Evolutionary conservation across 2,329 filamentous ascomycete species (phyloP).

Genomic region (Fusarium multiceps): DNA sequence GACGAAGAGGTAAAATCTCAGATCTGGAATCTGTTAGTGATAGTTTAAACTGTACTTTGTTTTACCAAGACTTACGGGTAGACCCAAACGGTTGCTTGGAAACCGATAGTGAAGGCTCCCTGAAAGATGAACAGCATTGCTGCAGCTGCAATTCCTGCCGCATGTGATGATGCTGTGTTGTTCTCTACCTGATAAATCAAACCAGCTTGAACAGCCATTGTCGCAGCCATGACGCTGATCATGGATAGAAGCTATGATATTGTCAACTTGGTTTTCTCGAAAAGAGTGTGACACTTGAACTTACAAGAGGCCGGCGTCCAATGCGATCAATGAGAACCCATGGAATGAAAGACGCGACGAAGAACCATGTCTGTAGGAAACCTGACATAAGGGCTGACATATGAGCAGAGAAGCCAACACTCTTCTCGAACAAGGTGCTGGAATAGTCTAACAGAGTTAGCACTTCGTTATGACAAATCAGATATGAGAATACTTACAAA

Average conservation of each 20-base stretch:
- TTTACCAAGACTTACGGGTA: slow-evolving; percentile 37
- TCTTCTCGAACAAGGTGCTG: slow-evolving; percentile 59
- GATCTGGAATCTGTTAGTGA: slow-evolving; percentile 33
- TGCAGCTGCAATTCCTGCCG: slow-evolving; percentile 53
- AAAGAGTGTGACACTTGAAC: background rate
- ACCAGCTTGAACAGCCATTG: slow-evolving; percentile 55
- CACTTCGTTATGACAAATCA: rapidly evolving
- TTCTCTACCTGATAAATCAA: slow-evolving; percentile 56
- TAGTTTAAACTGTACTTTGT: too few relatives aligned
- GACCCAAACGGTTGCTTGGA: slow-evolving; percentile 52
- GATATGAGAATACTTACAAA: slow-evolving; percentile 46
- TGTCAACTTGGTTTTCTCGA: background rate
- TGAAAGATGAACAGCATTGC: slow-evolving; percentile 57
- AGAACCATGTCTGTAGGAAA: slow-evolving; percentile 61
- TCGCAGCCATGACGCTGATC: slow-evolving; percentile 54
- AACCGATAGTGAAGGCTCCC: slow-evolving; percentile 55
- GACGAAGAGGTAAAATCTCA: slow-evolving; percentile 48
- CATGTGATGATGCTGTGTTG: slow-evolving; percentile 47
- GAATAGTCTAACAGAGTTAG: slow-evolving; percentile 52
- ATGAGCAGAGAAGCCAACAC: slow-evolving; percentile 55
- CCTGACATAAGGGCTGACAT: slow-evolving; percentile 64
- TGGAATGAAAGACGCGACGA: slow-evolving; percentile 54
- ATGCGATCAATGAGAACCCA: slow-evolving; percentile 38
- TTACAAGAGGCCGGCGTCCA: slow-evolving; percentile 32
- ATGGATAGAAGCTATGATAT: slow-evolving; percentile 50